Percentiles rank a stretch among this genome's conserved stretches.
Evolutionary conservation across 2,329 filamentous ascomycete genomes (phyloP).

Genomic region (Diplodia sapinea): DNA sequence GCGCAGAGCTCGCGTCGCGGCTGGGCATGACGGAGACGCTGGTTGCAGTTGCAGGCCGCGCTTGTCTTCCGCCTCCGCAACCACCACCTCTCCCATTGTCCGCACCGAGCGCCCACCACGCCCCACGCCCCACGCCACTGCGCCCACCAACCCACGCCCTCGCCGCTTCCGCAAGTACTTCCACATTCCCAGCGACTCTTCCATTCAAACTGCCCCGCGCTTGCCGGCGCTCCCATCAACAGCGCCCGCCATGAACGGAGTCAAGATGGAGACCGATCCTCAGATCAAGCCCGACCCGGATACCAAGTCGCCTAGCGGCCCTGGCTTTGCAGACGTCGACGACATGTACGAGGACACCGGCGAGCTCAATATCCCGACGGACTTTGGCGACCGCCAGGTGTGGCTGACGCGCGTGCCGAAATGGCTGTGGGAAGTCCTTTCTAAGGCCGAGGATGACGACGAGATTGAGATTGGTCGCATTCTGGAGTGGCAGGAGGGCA

Average conservation of each 20-base stretch:
- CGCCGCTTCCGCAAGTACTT: neutral
- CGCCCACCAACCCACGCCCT: neutral
- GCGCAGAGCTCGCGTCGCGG: constrained; percentile 2
- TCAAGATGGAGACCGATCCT: constrained; percentile 48
- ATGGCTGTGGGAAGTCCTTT: constrained; percentile 47
- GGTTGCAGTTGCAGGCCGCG: neutral
- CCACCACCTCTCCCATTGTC: constrained; percentile 7
- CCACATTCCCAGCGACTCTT: neutral
- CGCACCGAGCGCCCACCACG: constrained; percentile 3
- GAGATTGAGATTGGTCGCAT: constrained; percentile 48
- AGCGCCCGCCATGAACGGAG: constrained; percentile 44
- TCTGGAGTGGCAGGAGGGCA: constrained; percentile 23
- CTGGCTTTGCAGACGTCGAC: constrained; percentile 47
- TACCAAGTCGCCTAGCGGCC: constrained; percentile 36
- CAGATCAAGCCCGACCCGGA: constrained; percentile 45
- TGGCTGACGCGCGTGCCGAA: constrained; percentile 49
- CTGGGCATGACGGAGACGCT: constrained; percentile 35
- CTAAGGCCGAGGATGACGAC: constrained; percentile 46
- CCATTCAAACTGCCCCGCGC: constrained; percentile 5
- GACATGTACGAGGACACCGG: constrained; percentile 54
- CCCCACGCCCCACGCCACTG: neutral
- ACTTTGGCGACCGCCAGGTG: constrained; percentile 36
- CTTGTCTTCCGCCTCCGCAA: constrained; percentile 24
- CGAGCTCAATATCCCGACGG: constrained; percentile 47
- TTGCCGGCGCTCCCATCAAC: constrained; percentile 14